A percentile compares a stretch with the other conserved stretches of the same genome.
Conservation (phyloP, 2,329 filamentous ascomycete genomes). For the Stromatinia cepivora region DNA sequence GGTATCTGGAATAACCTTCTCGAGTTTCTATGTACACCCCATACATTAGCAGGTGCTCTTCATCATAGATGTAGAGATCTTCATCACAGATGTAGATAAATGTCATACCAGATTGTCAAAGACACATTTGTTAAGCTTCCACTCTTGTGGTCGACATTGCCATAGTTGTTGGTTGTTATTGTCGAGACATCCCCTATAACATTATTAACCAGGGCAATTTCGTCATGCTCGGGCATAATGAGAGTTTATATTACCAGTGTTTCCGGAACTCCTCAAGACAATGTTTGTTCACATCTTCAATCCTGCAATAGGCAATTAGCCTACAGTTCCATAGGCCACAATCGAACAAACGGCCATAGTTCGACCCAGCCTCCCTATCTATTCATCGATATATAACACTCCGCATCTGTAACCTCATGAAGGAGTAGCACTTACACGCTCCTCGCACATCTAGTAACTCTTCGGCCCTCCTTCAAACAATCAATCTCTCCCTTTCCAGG, state of each 20-base stretch:
- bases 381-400: conserved; percentile 25
- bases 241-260: conserved; percentile 59
- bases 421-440: conserved; percentile 73
- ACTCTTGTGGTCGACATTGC: conserved; percentile 87
- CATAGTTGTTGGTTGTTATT: conserved; percentile 97
- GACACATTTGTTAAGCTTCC: conserved; percentile 91
- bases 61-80: neutral
- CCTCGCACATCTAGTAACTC: conserved; percentile 93
- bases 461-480: conserved; percentile 93
- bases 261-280: conserved; percentile 87
- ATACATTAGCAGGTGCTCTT: conserved; percentile 1
- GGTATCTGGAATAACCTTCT: conserved; percentile 76
- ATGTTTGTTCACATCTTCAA: conserved; percentile 94
- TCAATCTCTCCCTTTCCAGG: conserved; percentile 88
- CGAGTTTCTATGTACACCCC: conserved; percentile 60
- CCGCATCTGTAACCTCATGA: too few relatives aligned
- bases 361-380: neutral
- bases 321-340: neutral
- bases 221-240: neutral
- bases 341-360: neutral
- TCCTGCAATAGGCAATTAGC: conserved; percentile 50
- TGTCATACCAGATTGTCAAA: conserved; percentile 86
- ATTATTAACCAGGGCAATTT: neutral
- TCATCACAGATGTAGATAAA: neutral
- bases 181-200: conserved; percentile 75